Percentiles rank a stretch among this genome's conserved stretches.
Conservation (phyloP, 139 green algal species). For the Medakamo hakoo region DNA sequence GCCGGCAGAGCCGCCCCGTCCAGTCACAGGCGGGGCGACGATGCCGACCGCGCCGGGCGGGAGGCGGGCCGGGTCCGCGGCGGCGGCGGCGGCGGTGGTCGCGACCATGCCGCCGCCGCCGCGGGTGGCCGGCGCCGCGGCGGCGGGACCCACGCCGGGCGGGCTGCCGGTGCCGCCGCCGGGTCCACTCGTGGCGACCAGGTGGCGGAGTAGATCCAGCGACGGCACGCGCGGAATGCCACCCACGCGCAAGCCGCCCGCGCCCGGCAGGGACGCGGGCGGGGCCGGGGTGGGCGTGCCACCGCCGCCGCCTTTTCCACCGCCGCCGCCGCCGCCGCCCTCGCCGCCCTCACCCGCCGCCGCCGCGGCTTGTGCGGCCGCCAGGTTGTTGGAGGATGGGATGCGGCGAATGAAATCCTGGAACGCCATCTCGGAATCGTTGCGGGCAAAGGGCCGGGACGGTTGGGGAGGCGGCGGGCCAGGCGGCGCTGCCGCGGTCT, state of each 20-base stretch:
- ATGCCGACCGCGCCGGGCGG: too few relatives aligned
- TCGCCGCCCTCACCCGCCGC: slow-evolving; percentile 1
- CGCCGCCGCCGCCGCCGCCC: background rate
- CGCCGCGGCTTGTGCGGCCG: slow-evolving; percentile 10
- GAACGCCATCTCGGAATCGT: slow-evolving; percentile 2
- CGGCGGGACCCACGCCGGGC: too few relatives aligned
- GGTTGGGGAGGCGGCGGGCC: too few relatives aligned
- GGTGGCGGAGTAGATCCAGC: slow-evolving; percentile 38
- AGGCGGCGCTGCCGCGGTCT: background rate
- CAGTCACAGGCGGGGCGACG: background rate
- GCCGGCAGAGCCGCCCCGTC: background rate
- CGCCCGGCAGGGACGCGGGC: background rate
- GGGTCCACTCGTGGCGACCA: slow-evolving; percentile 15
- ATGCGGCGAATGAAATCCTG: slow-evolving; percentile 60
- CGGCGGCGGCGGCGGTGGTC: background rate
- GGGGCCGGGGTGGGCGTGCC: too few relatives aligned
- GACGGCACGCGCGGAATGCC: slow-evolving; percentile 42
- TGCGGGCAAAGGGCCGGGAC: background rate
- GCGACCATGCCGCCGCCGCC: background rate
- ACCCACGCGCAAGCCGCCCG: slow-evolving; percentile 7
- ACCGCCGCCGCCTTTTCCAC: background rate
- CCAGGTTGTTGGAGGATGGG: slow-evolving; percentile 38
- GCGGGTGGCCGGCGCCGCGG: too few relatives aligned
- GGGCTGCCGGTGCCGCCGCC: background rate
- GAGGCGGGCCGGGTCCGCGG: background rate